Evolutionary conservation across 495 filamentous ascomycete species (phyloP).

Genomic region (Choiromyces venosus): DNA sequence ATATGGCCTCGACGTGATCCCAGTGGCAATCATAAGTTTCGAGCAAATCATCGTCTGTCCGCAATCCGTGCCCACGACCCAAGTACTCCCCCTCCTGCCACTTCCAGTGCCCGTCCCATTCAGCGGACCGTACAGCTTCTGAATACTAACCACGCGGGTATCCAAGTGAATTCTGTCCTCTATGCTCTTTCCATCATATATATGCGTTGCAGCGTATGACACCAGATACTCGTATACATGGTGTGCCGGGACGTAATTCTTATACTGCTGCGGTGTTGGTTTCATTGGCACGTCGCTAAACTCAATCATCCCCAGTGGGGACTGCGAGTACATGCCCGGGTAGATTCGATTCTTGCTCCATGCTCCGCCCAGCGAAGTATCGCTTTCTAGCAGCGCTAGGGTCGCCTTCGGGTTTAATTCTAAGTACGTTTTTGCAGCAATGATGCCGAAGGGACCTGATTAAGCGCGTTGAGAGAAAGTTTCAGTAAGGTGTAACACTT

Average conservation of each 20-base stretch:
- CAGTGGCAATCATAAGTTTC: conserved; percentile 67
- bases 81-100: conserved; percentile 20
- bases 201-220: conserved; percentile 56
- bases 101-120: conserved; percentile 46
- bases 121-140: conserved; percentile 41
- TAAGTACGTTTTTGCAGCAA: conserved; percentile 56
- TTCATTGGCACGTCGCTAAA: conserved; percentile 68
- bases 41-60: conserved; percentile 45
- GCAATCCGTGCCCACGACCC: conserved; percentile 27
- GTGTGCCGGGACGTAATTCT: conserved; percentile 63
- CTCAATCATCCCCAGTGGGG: conserved; percentile 30
- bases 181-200: conserved; percentile 45
- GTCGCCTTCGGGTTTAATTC: conserved; percentile 51
- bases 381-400: conserved; percentile 53
- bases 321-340: conserved; percentile 51
- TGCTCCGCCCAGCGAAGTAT: conserved; percentile 59
- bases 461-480: background rate
- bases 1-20: conserved; percentile 59
- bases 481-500: background rate
- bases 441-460: conserved; percentile 49
- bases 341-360: conserved; percentile 64
- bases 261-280: conserved; percentile 45
- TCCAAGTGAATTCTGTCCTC: conserved; percentile 51
- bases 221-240: conserved; percentile 62
- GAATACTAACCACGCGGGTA: conserved; percentile 51